Evolutionary conservation across 2,329 filamentous ascomycete species (phyloP), one percentile per base, ranked within the genome.

Genomic region (Curvularia sp.): DNA sequence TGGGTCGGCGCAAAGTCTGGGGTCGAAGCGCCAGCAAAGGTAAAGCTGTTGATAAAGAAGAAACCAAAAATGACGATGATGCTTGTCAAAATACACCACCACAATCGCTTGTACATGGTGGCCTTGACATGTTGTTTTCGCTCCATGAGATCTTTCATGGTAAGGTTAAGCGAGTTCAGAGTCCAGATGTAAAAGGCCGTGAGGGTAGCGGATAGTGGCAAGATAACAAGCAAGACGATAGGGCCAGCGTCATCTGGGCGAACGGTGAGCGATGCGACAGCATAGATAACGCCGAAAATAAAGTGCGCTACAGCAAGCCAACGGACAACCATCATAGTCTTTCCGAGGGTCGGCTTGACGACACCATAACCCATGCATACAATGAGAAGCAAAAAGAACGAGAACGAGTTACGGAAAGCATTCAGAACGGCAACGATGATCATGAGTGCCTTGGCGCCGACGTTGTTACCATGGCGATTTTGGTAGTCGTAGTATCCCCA

Each of bases 331-430:
- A 94, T 87, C 95, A 99, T 99, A 12, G 93, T 93, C 71, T 89
- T 91, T 57, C 95, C 95, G 4, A 99, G 85, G 2, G 90, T 92
- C 2, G 89, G 91, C 80, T 98, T 98, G 66, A 99, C 96, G 24
- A 99, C 96, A 68, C 95, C 95, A 71, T 99, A 99, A 31, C 95
- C 95, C 95, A 99, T 99, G 78, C 95, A 99, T 31, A 99, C 95
- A 67, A 99, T 98, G 53, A 99, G 88, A 8, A 99, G 85, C 49
- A 99, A 83, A 83, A 99, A 99, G 83, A 99, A 99, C 0, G 94
- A 97, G 77, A 99, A 98, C 0, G 94, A 97, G 79, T 98, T 99
- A 64, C 95, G 87, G 55, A 89, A 93, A 5, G 95, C 95, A 74
- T 97, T 98, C 44, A 99, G 84, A 24, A 98, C 84, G 38, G 93